Evolutionary conservation across 192 early-diverging fungal species (phyloP).

Genomic region (Backusella sp.): DNA sequence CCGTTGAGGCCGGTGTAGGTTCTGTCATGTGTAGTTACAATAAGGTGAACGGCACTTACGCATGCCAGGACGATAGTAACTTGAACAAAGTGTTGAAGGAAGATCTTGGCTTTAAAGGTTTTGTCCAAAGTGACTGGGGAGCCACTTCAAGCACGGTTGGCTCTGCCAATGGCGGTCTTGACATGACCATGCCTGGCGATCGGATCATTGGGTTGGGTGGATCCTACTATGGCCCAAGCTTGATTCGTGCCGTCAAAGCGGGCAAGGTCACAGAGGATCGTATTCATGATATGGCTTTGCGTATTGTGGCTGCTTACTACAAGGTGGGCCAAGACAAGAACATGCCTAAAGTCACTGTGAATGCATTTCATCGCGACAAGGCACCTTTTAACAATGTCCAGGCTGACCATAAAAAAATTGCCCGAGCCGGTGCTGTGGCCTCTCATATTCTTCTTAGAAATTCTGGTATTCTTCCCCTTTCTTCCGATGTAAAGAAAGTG

Average conservation of each 20-base stretch:
- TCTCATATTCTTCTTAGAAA: conserved; percentile 18
- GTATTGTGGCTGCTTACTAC: conserved; percentile 15
- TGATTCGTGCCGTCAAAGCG: conserved; percentile 3
- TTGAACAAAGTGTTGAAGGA: conserved; percentile 46
- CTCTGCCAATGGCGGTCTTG: conserved; percentile 39
- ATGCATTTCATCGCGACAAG: neutral
- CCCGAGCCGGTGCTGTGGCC: conserved; percentile 16
- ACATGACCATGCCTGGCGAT: conserved; percentile 63
- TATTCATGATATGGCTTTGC: conserved; percentile 18
- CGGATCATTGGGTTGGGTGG: neutral
- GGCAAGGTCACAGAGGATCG: neutral
- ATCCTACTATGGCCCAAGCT: conserved; percentile 14
- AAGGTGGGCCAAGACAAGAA: neutral
- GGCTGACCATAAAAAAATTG: conserved; percentile 6
- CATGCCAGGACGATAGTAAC: conserved; percentile 45
- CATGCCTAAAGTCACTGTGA: neutral
- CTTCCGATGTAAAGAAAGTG: neutral
- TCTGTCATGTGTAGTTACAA: conserved; percentile 68
- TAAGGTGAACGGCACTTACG: conserved; percentile 48
- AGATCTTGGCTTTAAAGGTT: conserved; percentile 55
- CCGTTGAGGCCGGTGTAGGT: conserved; percentile 52
- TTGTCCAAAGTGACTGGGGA: conserved; percentile 44
- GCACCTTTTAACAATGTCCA: conserved; percentile 19
- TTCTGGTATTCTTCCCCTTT: conserved; percentile 11
- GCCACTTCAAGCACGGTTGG: conserved; percentile 32